These are phyloP conservation scores for Logfia minima DNA, from an alignment of 129 eudicot species.

Conservation along the genomic window DNA sequence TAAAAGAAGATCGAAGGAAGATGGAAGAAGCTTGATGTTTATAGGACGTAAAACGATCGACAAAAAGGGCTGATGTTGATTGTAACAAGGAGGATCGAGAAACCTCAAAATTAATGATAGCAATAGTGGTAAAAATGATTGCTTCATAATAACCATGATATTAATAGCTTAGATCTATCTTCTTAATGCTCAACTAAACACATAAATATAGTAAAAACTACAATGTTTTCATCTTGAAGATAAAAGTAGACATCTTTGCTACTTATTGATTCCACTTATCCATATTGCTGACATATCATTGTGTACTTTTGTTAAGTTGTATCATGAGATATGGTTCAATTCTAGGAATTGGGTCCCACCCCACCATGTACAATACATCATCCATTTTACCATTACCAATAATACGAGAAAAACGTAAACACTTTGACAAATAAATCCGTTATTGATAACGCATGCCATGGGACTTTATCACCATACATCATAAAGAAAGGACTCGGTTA, in stretches of 20 bases:
- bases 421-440: constrained; percentile 25
- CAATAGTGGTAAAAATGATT: background rate
- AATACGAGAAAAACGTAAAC: constrained; percentile 14
- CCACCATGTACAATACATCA: constrained; percentile 31
- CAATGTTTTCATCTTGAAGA: background rate
- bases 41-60: background rate
- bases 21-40: background rate
- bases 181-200: no score
- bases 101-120: no score
- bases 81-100: no score
- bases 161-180: background rate
- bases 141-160: background rate
- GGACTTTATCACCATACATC: constrained; percentile 30
- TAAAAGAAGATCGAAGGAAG: background rate
- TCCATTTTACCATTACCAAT: constrained; percentile 27
- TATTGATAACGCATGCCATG: constrained; percentile 39
- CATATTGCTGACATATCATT: constrained; percentile 35
- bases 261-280: constrained; percentile 40
- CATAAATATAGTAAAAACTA: background rate
- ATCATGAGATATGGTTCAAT: constrained; percentile 40
- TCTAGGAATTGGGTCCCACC: constrained; percentile 29
- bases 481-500: constrained; percentile 26
- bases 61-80: no score
- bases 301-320: constrained; percentile 33
- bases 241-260: constrained; percentile 3